phyloP scores from a whole-genome alignment of 163 green algal genomes.

The Trebouxia gelatinosa region DNA sequence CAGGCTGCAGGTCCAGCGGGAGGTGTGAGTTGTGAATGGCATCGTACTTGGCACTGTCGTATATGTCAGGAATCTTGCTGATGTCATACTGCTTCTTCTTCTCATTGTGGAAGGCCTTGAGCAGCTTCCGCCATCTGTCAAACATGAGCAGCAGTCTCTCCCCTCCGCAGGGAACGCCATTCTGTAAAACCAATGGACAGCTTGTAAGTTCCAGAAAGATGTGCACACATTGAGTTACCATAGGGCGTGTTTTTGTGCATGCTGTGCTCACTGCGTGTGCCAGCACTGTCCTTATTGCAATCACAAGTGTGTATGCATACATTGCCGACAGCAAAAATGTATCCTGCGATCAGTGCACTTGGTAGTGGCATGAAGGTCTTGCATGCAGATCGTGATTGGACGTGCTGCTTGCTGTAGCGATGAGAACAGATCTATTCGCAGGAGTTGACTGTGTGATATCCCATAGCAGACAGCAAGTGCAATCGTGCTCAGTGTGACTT shows the following conservation, averaged over 20 bases:
- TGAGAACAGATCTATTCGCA: no score
- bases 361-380: no score
- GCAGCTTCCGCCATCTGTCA: constrained; percentile 90
- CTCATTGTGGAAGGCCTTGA: constrained; percentile 83
- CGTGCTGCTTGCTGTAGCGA: no score
- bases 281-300: no score
- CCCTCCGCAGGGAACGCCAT: constrained; percentile 67
- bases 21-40: constrained; percentile 95
- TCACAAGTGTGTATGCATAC: no score
- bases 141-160: constrained; percentile 91
- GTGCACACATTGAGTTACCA: not conserved
- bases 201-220: not conserved
- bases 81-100: constrained; percentile 90
- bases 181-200: constrained; percentile 31
- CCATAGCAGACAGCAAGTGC: no score
- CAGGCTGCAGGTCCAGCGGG: constrained; percentile 61
- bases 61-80: constrained; percentile 95
- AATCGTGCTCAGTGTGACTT: no score
- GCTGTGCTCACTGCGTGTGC: not conserved
- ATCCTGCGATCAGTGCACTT: no score
- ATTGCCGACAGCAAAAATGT: no score
- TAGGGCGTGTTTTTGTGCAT: not conserved
- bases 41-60: constrained; percentile 97
- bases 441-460: no score
- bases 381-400: no score